A percentile compares a stretch with the other conserved stretches of the same genome.
phyloP scores from a whole-genome alignment of 2,329 filamentous ascomycete species.

The Diplodia intermedia region DNA sequence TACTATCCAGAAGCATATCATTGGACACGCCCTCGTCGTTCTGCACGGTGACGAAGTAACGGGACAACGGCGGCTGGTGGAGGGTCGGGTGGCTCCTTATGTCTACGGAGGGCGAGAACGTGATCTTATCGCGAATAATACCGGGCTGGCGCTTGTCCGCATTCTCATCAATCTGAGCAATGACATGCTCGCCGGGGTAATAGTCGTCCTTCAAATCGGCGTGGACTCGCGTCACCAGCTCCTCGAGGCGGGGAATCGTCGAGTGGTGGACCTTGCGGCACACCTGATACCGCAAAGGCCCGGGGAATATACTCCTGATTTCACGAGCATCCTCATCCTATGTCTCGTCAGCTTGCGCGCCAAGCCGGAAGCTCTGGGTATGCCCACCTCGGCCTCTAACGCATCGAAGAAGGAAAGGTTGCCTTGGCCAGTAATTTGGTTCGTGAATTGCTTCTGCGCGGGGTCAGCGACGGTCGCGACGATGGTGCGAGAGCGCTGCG shows the following conservation, averaged over 20 bases:
- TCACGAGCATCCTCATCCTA: constrained; percentile 74
- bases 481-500: not conserved
- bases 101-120: constrained; percentile 67
- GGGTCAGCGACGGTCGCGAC: constrained; percentile 3
- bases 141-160: constrained; percentile 24
- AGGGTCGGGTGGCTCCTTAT: constrained; percentile 69
- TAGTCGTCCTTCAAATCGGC: constrained; percentile 83
- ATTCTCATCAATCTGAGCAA: constrained; percentile 59
- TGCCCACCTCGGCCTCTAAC: constrained; percentile 80
- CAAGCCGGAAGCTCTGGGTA: not conserved
- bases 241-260: constrained; percentile 86
- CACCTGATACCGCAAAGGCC: constrained; percentile 88
- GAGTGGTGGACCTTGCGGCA: constrained; percentile 91
- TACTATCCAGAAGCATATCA: constrained; percentile 57
- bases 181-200: constrained; percentile 85
- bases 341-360: constrained; percentile 35
- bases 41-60: constrained; percentile 43
- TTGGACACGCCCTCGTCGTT: constrained; percentile 20
- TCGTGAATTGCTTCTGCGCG: constrained; percentile 82
- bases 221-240: constrained; percentile 53
- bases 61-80: constrained; percentile 71
- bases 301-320: constrained; percentile 90
- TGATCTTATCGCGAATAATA: constrained; percentile 43
- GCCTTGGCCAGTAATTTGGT: constrained; percentile 93
- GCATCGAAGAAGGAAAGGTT: constrained; percentile 92